Evolutionary conservation across 768 basidiomycete species (phyloP), one percentile per base, ranked within the genome.

Genomic region (Agaricus subrufescens): DNA sequence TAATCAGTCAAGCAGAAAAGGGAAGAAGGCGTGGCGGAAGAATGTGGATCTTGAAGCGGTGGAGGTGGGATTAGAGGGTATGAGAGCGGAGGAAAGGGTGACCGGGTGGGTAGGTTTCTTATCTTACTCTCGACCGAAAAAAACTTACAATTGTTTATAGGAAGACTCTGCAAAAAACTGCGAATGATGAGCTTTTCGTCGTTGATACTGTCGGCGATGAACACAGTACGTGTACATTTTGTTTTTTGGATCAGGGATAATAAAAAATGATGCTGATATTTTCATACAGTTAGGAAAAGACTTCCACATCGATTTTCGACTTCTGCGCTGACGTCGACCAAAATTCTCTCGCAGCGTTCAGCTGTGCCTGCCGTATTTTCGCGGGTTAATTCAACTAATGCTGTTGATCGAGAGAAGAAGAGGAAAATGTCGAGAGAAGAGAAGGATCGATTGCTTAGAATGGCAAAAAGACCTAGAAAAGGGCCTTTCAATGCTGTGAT

Each of bases 21-120:
- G 93, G n/a, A 96, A 96, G 69, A 84, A 82, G 54, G 84, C 94
- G 46, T 96, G 94, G 94, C 73, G 94, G 67, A 96, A 97, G 74
- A 91, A 97, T 69, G 86, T 96, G 51, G 85, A 96, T 67, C 80
- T 96, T 49, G 81, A 83, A 26, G 85, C 84, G 49, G 85, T 94
- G 19, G 93, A 95, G 63, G 73, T 77, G 46, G 85, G 83, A 2
- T 65, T 95, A 60, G 94, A 95, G 68, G 80, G 75, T 56, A 73
- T 90, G 58, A 75, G 94, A 52, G 81, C 80, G n/a, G 91, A 95
- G 67, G 93, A 95, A 66, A 75, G 90, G 53, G 79, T 85, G 4
- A 81, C 80, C 59, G 93, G 93, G 91, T 93, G 64, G 59, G 83
- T 69, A 11, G 34, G 34, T 4, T 34, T 34, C 34, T 8, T 42